Base-by-base conservation (phyloP, 345 rosid genomes). In the Combretum micranthum region DNA sequence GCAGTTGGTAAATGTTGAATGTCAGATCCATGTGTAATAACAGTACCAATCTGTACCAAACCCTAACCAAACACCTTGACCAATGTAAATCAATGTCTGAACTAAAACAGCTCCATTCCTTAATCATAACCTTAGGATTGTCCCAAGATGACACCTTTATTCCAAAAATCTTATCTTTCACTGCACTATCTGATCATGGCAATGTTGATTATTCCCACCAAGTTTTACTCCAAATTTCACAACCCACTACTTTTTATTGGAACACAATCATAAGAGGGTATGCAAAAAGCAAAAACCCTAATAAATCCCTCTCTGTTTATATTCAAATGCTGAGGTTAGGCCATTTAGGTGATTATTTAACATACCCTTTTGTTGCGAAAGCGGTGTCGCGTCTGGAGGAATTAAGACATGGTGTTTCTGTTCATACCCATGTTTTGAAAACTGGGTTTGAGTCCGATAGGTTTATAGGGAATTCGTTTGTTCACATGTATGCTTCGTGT, bases 301-400 rank as follows among this genome's bases (percentile, higher is more conserved):
- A 71, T 39, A 72, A 60, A 58, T 72, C 96, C 20, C 42, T 83
- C 15, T 69, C 69, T 5, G 69, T 75, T 51, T 86, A 77, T 60
- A 70, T 78, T 10, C 20, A 78, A 45, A 86, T 86, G 90, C 47
- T 84, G 67, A 73, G 80, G 53, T 42, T 43, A 25, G 90, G 81
- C 21, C 55, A 68, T 64, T 61, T 56, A 25, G 84, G 95, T 0
- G 87, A 88, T 61, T 72, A 86, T 55, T 64, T 92, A 60, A 92
- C 98, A 0, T 84, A 69, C 72, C 92, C 96, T 11, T 88, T 88
- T 64, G 75, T 88, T 17, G 66, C 73, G 16, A 88, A 83, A 73
- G 82, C 96, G 3, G 72, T 56, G n/a, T 76, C 87, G 13, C 83
- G 92, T 50, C 73, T 84, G 18, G 65, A 52, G 63, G 80, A 69